Conservation (phyloP, 208 protist genomes). For the Kentomonas sorsogonicus region DNA sequence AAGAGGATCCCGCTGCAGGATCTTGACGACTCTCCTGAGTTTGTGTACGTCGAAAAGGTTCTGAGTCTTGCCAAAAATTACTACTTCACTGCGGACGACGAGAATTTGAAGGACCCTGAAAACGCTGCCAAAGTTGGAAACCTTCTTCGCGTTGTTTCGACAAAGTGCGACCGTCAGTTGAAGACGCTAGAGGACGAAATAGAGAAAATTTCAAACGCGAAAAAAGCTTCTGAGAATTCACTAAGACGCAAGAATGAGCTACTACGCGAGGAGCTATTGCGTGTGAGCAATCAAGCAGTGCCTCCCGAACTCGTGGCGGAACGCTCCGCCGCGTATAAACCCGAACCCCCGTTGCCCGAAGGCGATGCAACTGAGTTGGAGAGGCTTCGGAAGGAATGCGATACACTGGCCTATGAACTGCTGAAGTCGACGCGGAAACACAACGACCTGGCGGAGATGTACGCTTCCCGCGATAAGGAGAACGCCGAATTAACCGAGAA, state of each 20-base stretch:
- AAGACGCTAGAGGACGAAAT: slow-evolving; percentile 18
- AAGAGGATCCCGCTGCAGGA: slow-evolving; percentile 69
- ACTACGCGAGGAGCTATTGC: slow-evolving; percentile 11
- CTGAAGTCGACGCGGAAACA: slow-evolving; percentile 23
- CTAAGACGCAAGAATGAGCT: slow-evolving; percentile 16
- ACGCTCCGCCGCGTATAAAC: too few relatives aligned
- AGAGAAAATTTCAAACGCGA: slow-evolving; percentile 11
- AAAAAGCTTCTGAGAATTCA: slow-evolving; percentile 19
- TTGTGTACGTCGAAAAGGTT: slow-evolving; percentile 57
- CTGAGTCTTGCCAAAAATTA: slow-evolving; percentile 47
- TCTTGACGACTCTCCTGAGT: slow-evolving; percentile 39
- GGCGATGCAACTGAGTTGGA: slow-evolving; percentile 11
- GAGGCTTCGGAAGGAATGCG: slow-evolving; percentile 28
- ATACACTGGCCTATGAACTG: slow-evolving; percentile 30
- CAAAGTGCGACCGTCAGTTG: slow-evolving; percentile 33
- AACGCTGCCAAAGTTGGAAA: slow-evolving; percentile 43
- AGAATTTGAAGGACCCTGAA: slow-evolving; percentile 54
- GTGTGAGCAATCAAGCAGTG: too few relatives aligned
- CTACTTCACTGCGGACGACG: slow-evolving; percentile 42
- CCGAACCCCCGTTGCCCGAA: not conserved
- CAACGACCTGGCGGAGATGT: slow-evolving; percentile 36
- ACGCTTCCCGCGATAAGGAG: slow-evolving; percentile 37
- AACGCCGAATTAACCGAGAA: slow-evolving; percentile 31
- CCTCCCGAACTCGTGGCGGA: not conserved
- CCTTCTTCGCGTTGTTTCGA: slow-evolving; percentile 54